Conservation (phyloP, 345 rosid species). For the Salix purpurea region DNA sequence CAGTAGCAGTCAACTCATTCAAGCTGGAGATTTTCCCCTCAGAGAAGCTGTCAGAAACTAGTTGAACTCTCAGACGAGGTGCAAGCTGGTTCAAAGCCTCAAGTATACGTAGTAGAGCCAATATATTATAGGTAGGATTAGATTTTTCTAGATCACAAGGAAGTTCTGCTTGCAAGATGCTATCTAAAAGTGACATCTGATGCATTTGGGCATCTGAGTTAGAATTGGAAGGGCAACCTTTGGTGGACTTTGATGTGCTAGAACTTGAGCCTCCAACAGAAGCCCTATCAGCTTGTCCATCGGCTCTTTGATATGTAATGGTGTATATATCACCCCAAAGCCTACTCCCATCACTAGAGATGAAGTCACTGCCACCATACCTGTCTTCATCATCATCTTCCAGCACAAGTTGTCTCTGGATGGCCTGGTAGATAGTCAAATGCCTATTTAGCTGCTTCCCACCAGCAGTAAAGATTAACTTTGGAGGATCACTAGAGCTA, state of each 20-base stretch:
- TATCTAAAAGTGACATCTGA: slow-evolving; percentile 70
- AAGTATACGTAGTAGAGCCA: slow-evolving; percentile 77
- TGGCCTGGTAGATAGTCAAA: slow-evolving; percentile 96
- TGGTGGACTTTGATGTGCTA: slow-evolving; percentile 48
- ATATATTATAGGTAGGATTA: slow-evolving; percentile 79
- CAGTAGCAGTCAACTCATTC: slow-evolving; percentile 49
- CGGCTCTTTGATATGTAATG: slow-evolving; percentile 82
- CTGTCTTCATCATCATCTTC: slow-evolving; percentile 94
- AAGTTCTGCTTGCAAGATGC: slow-evolving; percentile 86
- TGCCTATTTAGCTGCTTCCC: slow-evolving; percentile 90
- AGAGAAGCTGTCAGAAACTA: slow-evolving; percentile 52
- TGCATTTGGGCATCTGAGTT: slow-evolving; percentile 48
- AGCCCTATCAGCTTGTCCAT: slow-evolving; percentile 64
- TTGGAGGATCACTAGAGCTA: slow-evolving; percentile 70
- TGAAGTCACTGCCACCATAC: slow-evolving; percentile 71
- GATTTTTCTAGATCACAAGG: slow-evolving; percentile 95
- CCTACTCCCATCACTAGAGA: slow-evolving; percentile 86
- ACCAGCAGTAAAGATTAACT: slow-evolving; percentile 73
- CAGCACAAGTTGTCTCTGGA: slow-evolving; percentile 83
- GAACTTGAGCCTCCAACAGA: slow-evolving; percentile 64
- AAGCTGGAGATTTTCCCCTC: slow-evolving; percentile 57
- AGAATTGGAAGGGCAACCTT: slow-evolving; percentile 44
- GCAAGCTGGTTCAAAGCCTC: slow-evolving; percentile 96
- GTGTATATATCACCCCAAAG: slow-evolving; percentile 87
- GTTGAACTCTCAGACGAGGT: slow-evolving; percentile 72